Base-by-base conservation (phyloP, 148 eudicot species). In the Silene uniflora region DNA sequence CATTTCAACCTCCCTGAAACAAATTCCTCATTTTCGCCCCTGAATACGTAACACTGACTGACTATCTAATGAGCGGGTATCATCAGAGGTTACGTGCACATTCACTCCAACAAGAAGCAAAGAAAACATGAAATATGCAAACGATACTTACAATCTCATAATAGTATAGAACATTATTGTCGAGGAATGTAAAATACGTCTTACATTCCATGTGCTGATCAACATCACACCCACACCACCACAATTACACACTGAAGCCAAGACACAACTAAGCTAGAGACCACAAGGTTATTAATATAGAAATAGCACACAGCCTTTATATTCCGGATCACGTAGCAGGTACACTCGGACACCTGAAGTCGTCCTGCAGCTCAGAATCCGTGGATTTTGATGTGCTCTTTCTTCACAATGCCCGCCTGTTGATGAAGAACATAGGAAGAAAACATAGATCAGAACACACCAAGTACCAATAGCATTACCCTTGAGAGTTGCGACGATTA, bases 351-450 rank as follows among this genome's bases (percentile, higher is more conserved):
- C 35, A 21, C 55, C 62, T 18, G 12, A n/a, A 32, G 13, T 52
- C 1, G 63, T 70, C 35, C 23, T 9, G 49, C 27, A 29, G 16
- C 85, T 89, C 79, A 91, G 79, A 93, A 93, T 78, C 98, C 98
- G 75, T 93, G 98, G 74, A 91, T 89, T 82, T 93, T 93, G 82
- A 93, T 93, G 73, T 86, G 78, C 12, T 93, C 98, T 85, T 93
- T 93, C 88, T 93, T 93, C 86, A 93, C 96, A 22, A 93, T 93
- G 75, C 94, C 97, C 61, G 96, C 93, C 96, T 91, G 90, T 60
- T 63, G 2, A 47, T 18, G 52, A 6, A 42, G 46, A 16, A 16
- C 7, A 1, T 0, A 2, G 27, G 27, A 49, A 29, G 39, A 1
- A 60, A 3, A 21, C 7, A 59, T 18, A 8, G 6, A n/a, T 6